Evolutionary conservation across 345 rosid species (phyloP).

Genomic region (Salix caprea): DNA sequence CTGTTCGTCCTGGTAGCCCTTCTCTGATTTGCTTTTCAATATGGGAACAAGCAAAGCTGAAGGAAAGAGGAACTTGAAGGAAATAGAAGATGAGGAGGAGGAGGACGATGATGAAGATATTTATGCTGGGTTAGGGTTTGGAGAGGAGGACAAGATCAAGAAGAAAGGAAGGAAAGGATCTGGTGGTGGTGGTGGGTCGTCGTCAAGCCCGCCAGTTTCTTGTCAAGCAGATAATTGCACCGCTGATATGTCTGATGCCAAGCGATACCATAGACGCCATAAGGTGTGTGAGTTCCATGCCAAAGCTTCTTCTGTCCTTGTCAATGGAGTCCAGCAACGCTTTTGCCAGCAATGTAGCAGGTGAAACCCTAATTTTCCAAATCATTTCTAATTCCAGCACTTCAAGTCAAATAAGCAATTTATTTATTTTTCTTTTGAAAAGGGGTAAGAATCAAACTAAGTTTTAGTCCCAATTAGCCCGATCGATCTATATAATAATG

Average conservation of each 20-base stretch:
- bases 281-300: slow-evolving; percentile 88
- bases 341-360: slow-evolving; percentile 99
- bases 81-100: slow-evolving; percentile 51
- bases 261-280: slow-evolving; percentile 75
- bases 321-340: slow-evolving; percentile 65
- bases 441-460: background rate
- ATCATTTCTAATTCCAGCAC: background rate
- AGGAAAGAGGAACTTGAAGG: slow-evolving; percentile 58
- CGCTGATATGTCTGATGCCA: slow-evolving; percentile 57
- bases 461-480: background rate
- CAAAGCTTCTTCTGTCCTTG: slow-evolving; percentile 53
- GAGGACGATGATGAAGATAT: slow-evolving; percentile 43
- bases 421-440: background rate
- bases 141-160: slow-evolving; percentile 45
- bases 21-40: background rate
- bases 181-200: background rate
- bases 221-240: slow-evolving; percentile 77
- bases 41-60: slow-evolving; percentile 56
- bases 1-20: background rate
- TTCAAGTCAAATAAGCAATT: background rate
- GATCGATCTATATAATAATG: background rate
- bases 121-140: slow-evolving; percentile 26
- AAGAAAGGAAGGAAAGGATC: slow-evolving; percentile 44
- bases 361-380: slow-evolving; percentile 43
- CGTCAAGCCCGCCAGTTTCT: slow-evolving; percentile 18